phyloP scores from a whole-genome alignment of 202 grass and related monocot species.

The Eragrostis tef region DNA sequence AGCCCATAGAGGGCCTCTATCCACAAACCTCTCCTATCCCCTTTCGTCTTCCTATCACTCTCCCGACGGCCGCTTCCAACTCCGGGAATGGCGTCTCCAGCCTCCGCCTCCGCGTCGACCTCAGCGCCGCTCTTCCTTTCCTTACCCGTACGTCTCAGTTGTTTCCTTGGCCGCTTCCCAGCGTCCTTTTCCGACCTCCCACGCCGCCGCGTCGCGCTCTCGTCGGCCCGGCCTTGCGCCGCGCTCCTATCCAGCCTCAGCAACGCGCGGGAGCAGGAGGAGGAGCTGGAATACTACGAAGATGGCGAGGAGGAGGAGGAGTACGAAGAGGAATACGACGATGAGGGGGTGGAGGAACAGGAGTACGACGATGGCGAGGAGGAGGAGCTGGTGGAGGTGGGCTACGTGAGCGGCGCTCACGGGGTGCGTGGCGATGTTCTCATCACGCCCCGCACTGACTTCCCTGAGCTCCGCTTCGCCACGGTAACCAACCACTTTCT shows the following conservation, averaged over 20 bases:
- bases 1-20: background rate
- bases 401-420: conserved; percentile 67
- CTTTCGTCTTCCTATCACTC: background rate
- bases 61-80: background rate
- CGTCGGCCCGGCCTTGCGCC: conserved; percentile 38
- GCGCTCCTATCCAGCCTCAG: conserved; percentile 44
- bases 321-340: conserved; percentile 1
- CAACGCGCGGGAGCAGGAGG: conserved; percentile 22
- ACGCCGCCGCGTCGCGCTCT: conserved; percentile 34
- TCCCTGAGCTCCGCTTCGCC: conserved; percentile 81
- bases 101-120: conserved; percentile 33
- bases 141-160: background rate
- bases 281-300: background rate
- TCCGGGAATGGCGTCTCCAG: conserved; percentile 43
- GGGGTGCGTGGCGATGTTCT: conserved; percentile 88
- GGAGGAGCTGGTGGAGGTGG: conserved; percentile 64
- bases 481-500: conserved; percentile 51
- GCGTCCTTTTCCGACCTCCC: background rate
- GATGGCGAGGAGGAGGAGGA: background rate
- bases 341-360: background rate
- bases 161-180: background rate
- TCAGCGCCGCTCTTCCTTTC: conserved; percentile 41
- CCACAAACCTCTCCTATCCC: conserved; percentile 24
- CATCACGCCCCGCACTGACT: conserved; percentile 76
- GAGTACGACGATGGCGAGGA: conserved; percentile 7